Evolutionary conservation across 129 eudicot species (phyloP).

Genomic region (Kitagawia praeruptora): DNA sequence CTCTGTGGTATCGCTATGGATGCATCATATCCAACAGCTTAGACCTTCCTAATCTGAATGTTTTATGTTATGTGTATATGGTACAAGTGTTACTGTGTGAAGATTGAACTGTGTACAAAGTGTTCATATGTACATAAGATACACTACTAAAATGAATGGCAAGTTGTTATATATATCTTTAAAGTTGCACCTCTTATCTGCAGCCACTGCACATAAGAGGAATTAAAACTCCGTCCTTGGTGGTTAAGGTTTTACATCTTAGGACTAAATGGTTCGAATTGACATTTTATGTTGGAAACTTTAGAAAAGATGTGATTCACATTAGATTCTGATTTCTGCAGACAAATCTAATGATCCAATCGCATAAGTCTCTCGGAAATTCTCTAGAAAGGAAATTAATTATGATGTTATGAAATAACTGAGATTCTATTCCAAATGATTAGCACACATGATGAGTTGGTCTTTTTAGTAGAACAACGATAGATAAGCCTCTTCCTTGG

Average conservation of each 20-base stretch:
- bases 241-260: neutral
- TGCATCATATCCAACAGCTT: slow-evolving; percentile 33
- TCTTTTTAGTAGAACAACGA: too few species aligned
- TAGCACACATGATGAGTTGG: too few species aligned
- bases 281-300: neutral
- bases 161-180: neutral
- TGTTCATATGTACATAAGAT: neutral
- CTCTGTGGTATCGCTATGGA: slow-evolving; percentile 41
- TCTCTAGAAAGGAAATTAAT: too few species aligned
- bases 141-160: neutral
- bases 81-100: neutral
- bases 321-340: neutral
- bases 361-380: too few species aligned
- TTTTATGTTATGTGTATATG: neutral
- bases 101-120: neutral
- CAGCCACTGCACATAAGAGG: neutral
- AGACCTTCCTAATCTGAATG: neutral
- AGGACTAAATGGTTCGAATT: neutral
- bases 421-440: too few species aligned
- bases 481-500: too few species aligned
- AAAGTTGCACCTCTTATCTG: neutral
- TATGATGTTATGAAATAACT: too few species aligned
- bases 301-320: neutral
- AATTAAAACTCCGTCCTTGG: neutral
- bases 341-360: neutral